Evolutionary conservation across 495 filamentous ascomycete species (phyloP), one percentile per base, ranked within the genome.

Genomic region (Talaromyces nanjingensis): DNA sequence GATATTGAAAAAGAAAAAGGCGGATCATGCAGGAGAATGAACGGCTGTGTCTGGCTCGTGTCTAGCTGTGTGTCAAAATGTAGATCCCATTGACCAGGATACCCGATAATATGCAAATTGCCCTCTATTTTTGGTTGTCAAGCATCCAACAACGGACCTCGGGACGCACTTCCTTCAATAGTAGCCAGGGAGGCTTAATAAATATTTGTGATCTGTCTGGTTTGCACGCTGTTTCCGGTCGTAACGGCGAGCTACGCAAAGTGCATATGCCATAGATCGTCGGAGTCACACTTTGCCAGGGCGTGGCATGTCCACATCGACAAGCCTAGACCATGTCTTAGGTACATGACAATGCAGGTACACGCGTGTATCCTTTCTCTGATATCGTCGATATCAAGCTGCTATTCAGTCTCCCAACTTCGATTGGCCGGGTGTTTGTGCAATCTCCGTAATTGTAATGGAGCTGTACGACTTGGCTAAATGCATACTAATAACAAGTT

Each of bases 301-400:
- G 56, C 56, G 9, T 59, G 56, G 56, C 29, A 20, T 59, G 18
- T 22, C 56, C 56, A 59, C 56, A 59, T 14, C n/a, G 27, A 20
- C 18, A 20, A 59, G 56, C 27, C 31, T 37, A 59, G 56, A 59
- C 56, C 18, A 18, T 59, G 52, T 22, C 8, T 25, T 37, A 1
- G 24, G 12, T 27, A n/a, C 53, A 56, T 25, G 22, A 25, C 12
- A 12, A 56, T 56, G 56, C 56, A 59, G 56, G 31, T 59, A 37
- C 56, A 25, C 56, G 27, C 27, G 31, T 59, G 4, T 37, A 20
- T 59, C 5, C 24, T 58, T 58, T 58, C 31, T 58, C 29, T 22
- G 8, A 33, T 31, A 11, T 56, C 53, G 12, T 56, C 53, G 53
- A 29, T 56, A 56, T 56, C 53, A 27, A 14, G 20, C 22, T 56